Evolutionary conservation across 257 asterid genomes (phyloP), one percentile per base, ranked within the genome.

Genomic region (Penstemon davidsonii): DNA sequence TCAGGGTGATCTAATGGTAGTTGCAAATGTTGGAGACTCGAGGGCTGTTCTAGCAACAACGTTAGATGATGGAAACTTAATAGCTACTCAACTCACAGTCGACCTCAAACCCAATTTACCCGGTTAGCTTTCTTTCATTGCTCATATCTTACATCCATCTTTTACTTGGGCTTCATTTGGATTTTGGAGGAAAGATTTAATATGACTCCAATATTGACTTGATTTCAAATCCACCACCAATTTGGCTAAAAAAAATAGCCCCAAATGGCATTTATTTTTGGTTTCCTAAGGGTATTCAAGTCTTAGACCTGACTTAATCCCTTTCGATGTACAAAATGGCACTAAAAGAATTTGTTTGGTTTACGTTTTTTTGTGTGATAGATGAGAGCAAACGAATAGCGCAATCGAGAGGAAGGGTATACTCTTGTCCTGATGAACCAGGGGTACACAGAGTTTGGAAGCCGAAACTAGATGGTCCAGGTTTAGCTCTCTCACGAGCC

Each of bases 21-120:
- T 88, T 8, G 96, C 92, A 38, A 88, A 88, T 10, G 80, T 88
- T 46, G 97, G 97, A 52, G 97, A 90, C 66, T 90, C 94, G 2
- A 73, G 97, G 61, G 92, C 94, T 12, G 94, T 90, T 33, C 73
- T 90, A 55, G 97, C 89, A 57, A 84, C 91, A 3, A 68, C 69
- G 53, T 66, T 70, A 19, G 88, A 82, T 6, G 87, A 83, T 45
- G 87, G 94, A 19, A 51, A 57, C 39, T 67, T 88, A 71, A 67
- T 77, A 64, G 84, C 97, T 7, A 68, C 82, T 73, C 94, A 88
- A 80, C 94, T 88, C 6, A 86, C 97, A n/a, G 80, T 82, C 2
- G 96, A 90, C 81, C 81, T 76, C 74, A 90, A 90, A 78, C 97
- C 97, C 6, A 90, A 85, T 75, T 64, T 86, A 74, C 94, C 93